Evolutionary conservation across 495 filamentous ascomycete genomes (phyloP).

Genomic region (Margaritispora aquatica): DNA sequence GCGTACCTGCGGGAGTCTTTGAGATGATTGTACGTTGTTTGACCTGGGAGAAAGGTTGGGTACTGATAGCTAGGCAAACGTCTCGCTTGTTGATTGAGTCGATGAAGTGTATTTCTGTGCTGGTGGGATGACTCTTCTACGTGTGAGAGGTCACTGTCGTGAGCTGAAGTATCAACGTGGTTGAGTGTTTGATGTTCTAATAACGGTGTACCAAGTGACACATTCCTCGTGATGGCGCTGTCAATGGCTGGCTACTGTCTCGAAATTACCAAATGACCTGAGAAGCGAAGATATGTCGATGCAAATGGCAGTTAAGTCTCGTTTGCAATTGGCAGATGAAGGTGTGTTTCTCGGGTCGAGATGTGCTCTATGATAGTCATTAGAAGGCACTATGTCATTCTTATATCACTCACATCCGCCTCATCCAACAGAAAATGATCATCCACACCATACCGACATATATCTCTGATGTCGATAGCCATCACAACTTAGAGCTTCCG

Average conservation of each 20-base stretch:
- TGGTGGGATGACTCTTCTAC: neutral
- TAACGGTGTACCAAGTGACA: neutral
- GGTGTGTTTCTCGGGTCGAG: neutral
- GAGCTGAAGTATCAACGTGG: neutral
- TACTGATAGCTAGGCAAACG: neutral
- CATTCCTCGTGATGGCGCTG: neutral
- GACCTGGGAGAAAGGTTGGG: neutral
- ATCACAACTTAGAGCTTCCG: conserved; percentile 1
- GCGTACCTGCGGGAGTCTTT: neutral
- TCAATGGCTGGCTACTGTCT: neutral
- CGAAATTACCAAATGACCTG: neutral
- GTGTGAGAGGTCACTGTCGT: neutral
- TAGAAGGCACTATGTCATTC: neutral
- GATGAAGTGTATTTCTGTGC: no score
- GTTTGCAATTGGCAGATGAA: neutral
- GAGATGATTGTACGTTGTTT: neutral
- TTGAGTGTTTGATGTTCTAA: neutral
- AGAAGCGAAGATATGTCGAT: neutral
- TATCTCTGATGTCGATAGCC: conserved; percentile 1
- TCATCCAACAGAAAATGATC: conserved; percentile 1
- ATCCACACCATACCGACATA: neutral
- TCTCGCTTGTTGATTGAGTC: neutral
- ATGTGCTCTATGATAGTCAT: neutral
- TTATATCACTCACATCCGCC: conserved; percentile 10
- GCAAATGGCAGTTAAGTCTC: neutral